Base-by-base conservation (phyloP, 164 flowering plant genomes). In the Nelumbo lutea region DNA sequence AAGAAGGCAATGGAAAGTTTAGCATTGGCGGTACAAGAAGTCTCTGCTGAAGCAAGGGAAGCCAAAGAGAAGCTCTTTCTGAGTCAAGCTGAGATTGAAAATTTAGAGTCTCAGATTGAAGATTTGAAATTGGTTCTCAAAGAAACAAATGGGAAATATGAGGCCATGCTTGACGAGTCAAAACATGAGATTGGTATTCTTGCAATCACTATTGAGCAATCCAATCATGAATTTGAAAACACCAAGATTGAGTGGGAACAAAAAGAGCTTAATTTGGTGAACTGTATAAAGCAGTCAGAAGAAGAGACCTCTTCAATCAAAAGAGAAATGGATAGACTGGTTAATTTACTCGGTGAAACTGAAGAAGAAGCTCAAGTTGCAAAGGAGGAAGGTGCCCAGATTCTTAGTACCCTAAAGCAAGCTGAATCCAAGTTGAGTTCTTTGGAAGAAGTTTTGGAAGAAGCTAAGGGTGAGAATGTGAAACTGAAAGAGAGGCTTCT, bases 1-100 rank as follows among this genome's bases (percentile, higher is more conserved):
- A 91, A 91, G 81, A 87, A 83, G 77, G 97, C 97, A 6, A 87
- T 90, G 90, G 97, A 95, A 69, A 91, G 90, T 71, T 84, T 91
- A 70, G 92, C 98, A n/a, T 83, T 91, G 1, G 96, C 97, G 14
- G 82, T 95, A 67, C 96, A 89, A 70, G 98, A 95, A 78, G 92
- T 88, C 38, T 90, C 97, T 42, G 62, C 85, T 9, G 96, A 95
- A 82, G 90, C 88, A 13, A 88, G 96, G 72, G 91, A 89, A 76
- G 79, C 83, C 52, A 90, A 95, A 75, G 99, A 95, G 70, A 87
- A 82, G 69, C 79, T 89, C 41, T 58, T 86, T 9, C 76, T 80
- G 39, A 76, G 41, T 65, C 90, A 89, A 81, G 79, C 70, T 40
- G 96, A 91, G 70, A 83, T 83, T 69, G 90, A 84, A 72, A 76